Evolutionary conservation across 1,284 basidiomycete genomes (phyloP).

Genomic region (Microbotryum violaceum): DNA sequence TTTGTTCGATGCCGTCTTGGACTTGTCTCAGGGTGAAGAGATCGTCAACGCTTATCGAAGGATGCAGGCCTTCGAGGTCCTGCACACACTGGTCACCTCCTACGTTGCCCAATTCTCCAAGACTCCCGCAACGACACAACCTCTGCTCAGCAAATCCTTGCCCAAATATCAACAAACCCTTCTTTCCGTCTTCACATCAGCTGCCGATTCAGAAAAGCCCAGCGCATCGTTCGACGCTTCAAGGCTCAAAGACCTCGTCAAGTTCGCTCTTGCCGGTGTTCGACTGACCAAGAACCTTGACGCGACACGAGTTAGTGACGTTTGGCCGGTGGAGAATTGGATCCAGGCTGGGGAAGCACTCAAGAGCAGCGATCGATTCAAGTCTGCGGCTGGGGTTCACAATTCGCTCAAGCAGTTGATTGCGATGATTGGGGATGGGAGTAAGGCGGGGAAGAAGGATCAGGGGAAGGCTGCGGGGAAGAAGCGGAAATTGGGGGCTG

Average conservation of each 20-base stretch:
- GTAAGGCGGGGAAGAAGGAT: not conserved
- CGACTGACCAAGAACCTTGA: constrained; percentile 51
- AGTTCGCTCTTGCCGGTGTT: constrained; percentile 58
- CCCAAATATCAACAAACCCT: constrained; percentile 52
- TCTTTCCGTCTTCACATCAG: constrained; percentile 49
- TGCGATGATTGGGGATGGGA: constrained; percentile 8
- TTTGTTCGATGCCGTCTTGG: constrained; percentile 12
- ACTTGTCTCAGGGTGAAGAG: constrained; percentile 10
- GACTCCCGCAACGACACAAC: constrained; percentile 20
- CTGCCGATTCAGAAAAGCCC: constrained; percentile 47
- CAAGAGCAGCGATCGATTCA: constrained; percentile 23
- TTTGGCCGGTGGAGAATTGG: not conserved
- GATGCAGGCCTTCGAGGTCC: constrained; percentile 63
- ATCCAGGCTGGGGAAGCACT: not conserved
- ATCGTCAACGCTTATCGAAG: constrained; percentile 66
- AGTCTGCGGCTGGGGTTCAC: constrained; percentile 18
- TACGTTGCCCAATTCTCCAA: not conserved
- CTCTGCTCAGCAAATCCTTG: constrained; percentile 43
- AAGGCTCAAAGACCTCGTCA: constrained; percentile 72
- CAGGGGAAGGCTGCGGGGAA: constrained; percentile 10
- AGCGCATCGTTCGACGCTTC: constrained; percentile 50
- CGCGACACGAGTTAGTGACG: not conserved
- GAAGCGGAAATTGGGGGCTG: constrained; percentile 20
- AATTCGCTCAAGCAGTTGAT: constrained; percentile 24
- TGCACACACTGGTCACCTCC: constrained; percentile 55